Percentiles rank a stretch among this genome's conserved stretches.
Evolutionary conservation across 164 flowering plant genomes (phyloP).

Genomic region (Akebia trifoliata): DNA sequence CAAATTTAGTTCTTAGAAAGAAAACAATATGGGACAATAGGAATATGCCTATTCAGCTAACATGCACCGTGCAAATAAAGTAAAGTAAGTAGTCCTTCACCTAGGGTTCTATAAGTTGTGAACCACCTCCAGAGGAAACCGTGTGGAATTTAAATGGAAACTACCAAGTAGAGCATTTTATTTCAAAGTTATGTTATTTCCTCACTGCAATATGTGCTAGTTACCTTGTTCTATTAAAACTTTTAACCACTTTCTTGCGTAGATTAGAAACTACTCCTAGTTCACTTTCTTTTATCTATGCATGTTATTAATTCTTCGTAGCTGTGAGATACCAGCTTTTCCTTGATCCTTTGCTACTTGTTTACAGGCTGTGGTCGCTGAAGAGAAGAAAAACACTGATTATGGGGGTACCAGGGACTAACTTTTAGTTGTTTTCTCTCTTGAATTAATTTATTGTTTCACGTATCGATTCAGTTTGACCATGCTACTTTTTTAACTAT

Average conservation of each 20-base stretch:
- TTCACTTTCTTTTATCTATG: neutral
- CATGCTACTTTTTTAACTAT: neutral
- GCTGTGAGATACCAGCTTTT: neutral
- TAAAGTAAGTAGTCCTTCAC: no score
- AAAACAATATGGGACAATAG: no score
- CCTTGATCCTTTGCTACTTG: conserved; percentile 8
- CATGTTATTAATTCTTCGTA: neutral
- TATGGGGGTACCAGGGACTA: conserved; percentile 44
- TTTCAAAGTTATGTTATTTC: no score
- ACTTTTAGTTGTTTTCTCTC: conserved; percentile 4
- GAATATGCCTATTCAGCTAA: no score
- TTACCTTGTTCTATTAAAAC: neutral
- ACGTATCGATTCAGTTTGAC: neutral
- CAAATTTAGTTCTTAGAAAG: no score
- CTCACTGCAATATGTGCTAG: neutral
- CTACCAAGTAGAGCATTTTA: no score
- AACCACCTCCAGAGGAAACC: no score
- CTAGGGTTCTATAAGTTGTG: no score
- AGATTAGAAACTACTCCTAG: neutral
- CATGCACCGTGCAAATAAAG: no score
- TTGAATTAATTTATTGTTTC: neutral
- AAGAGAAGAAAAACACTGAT: conserved; percentile 37
- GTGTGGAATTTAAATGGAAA: no score
- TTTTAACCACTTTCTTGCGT: neutral
- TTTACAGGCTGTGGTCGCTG: conserved; percentile 68